These are phyloP conservation scores for Nakazawaea wickerhamii DNA, from an alignment of 805 yeast genomes.

Conservation along the genomic window DNA sequence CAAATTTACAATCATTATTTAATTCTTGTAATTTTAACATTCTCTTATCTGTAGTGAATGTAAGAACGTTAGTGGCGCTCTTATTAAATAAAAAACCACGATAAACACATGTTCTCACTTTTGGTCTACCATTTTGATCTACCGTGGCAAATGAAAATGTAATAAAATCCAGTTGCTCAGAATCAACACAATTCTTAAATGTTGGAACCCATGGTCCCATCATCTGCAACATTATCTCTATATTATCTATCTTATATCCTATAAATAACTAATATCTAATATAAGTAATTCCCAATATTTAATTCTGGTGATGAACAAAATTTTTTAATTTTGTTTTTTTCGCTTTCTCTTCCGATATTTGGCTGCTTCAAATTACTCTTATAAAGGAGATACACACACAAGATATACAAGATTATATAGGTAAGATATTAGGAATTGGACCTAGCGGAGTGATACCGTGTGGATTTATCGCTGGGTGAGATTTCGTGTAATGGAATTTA, in stretches of 20 bases:
- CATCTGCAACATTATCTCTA: constrained; percentile 7
- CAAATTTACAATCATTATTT: constrained; percentile 49
- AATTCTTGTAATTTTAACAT: constrained; percentile 57
- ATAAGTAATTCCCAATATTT: no score
- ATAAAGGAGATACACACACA: no score
- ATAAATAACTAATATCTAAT: background rate
- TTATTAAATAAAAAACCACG: constrained; percentile 76
- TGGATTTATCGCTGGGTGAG: constrained; percentile 79
- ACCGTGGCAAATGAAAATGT: constrained; percentile 68
- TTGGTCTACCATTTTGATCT: constrained; percentile 47
- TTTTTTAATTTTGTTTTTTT: background rate
- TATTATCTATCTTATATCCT: background rate
- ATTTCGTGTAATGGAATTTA: constrained; percentile 84
- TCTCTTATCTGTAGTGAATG: constrained; percentile 69
- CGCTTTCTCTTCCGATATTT: background rate
- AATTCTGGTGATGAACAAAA: background rate
- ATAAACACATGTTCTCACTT: constrained; percentile 62
- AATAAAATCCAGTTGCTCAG: constrained; percentile 48
- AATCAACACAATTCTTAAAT: constrained; percentile 47
- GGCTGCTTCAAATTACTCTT: no score
- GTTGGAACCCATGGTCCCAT: constrained; percentile 79
- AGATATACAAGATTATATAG: constrained; percentile 26
- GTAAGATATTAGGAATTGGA: constrained; percentile 71
- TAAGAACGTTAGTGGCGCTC: constrained; percentile 56
- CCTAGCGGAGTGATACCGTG: constrained; percentile 82